Conservation (phyloP, 1,284 basidiomycete genomes). For the Earliella scabrosa region DNA sequence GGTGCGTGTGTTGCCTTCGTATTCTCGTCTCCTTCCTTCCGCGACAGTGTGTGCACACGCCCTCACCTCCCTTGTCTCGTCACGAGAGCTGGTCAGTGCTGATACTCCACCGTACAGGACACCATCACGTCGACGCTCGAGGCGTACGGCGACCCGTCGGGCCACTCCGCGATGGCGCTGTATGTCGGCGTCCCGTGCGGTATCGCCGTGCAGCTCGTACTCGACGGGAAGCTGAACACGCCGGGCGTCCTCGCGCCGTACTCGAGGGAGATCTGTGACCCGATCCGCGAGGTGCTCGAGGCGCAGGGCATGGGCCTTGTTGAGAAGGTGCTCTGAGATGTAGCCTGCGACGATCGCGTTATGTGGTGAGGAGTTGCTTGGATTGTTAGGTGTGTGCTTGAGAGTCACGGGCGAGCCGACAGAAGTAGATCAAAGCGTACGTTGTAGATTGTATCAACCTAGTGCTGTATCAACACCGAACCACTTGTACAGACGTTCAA, state of each 20-base stretch:
- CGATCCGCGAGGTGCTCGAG: slow-evolving; percentile 80
- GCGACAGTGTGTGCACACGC: no score
- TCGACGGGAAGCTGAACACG: slow-evolving; percentile 78
- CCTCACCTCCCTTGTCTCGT: no score
- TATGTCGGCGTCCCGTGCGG: slow-evolving; percentile 95
- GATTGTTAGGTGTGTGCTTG: no score
- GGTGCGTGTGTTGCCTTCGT: slow-evolving; percentile 43
- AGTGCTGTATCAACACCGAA: neutral
- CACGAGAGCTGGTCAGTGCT: neutral
- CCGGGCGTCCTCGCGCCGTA: slow-evolving; percentile 92
- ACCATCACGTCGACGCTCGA: slow-evolving; percentile 93
- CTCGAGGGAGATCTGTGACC: slow-evolving; percentile 84
- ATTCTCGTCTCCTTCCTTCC: neutral
- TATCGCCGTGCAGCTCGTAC: slow-evolving; percentile 86
- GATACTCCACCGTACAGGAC: slow-evolving; percentile 50
- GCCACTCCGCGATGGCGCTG: slow-evolving; percentile 93
- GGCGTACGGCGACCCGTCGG: slow-evolving; percentile 84
- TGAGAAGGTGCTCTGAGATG: slow-evolving; percentile 65
- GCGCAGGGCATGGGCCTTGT: slow-evolving; percentile 83
- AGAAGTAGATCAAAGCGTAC: no score
- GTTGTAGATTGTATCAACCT: neutral
- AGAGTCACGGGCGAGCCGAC: no score
- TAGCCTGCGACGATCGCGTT: neutral
- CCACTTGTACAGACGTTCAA: no score
- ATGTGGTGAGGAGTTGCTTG: neutral